Evolutionary conservation across 208 protist genomes (phyloP).

Genomic region (Acanthamoeba royreba): DNA sequence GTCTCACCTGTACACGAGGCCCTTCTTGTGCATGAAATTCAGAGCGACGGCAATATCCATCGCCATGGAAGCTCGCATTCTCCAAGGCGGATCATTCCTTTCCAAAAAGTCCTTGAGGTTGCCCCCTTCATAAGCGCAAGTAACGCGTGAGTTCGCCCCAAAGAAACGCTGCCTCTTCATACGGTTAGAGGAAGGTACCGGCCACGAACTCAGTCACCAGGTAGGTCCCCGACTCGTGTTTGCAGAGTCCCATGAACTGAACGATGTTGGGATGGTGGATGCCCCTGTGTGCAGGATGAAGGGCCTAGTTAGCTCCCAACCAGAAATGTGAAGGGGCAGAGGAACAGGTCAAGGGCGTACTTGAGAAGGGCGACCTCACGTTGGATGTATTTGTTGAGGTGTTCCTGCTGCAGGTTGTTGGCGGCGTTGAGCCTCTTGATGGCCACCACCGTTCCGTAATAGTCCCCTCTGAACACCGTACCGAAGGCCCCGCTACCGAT

Average conservation of each 20-base stretch:
- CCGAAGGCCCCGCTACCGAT: neutral
- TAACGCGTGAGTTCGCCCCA: neutral
- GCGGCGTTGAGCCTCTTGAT: conserved; percentile 9
- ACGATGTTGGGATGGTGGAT: conserved; percentile 64
- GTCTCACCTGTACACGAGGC: neutral
- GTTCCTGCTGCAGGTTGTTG: neutral
- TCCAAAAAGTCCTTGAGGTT: neutral
- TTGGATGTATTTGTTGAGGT: conserved; percentile 18
- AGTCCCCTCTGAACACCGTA: neutral
- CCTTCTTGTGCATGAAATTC: neutral
- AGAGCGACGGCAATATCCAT: conserved; percentile 6
- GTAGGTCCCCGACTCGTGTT: conserved; percentile 45
- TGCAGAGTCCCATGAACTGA: conserved; percentile 64
- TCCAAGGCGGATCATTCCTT: neutral
- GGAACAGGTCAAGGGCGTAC: neutral
- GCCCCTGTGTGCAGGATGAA: neutral
- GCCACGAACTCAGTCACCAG: conserved; percentile 64
- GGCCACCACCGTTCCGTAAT: conserved; percentile 1
- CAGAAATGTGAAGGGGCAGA: neutral
- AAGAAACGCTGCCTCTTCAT: neutral
- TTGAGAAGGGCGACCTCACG: conserved; percentile 9
- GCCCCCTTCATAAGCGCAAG: neutral
- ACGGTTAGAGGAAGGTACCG: neutral
- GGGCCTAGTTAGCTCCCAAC: neutral
- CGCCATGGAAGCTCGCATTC: neutral